Evolutionary conservation across 148 eudicot species (phyloP).

Genomic region (Rhododendron williamsianum): DNA sequence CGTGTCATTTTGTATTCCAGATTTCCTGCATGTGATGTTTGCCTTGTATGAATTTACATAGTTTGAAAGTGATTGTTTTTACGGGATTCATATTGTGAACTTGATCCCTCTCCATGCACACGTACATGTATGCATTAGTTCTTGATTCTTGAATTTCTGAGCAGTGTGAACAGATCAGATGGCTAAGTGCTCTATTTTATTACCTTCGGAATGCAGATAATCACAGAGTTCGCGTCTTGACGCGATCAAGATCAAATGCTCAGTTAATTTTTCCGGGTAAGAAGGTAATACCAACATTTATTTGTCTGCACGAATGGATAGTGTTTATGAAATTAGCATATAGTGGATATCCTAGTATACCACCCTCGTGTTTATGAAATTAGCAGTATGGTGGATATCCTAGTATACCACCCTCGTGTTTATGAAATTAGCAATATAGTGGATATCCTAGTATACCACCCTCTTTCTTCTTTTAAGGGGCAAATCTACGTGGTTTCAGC

Average conservation of each 20-base stretch:
- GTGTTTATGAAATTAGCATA: not conserved
- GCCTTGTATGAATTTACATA: not conserved
- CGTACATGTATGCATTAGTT: not conserved
- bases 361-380: not conserved
- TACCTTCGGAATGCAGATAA: slow-evolving; percentile 47
- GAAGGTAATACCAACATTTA: slow-evolving; percentile 67
- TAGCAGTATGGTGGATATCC: not conserved
- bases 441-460: not conserved
- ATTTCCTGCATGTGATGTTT: not conserved
- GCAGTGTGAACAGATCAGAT: not conserved
- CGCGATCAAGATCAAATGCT: slow-evolving; percentile 79
- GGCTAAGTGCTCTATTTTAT: slow-evolving; percentile 6
- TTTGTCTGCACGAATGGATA: not conserved
- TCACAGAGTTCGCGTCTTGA: slow-evolving; percentile 73
- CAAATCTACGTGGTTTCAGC: not conserved
- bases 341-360: not conserved
- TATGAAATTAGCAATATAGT: not conserved
- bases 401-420: not conserved
- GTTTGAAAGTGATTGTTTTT: not conserved
- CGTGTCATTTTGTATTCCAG: not conserved
- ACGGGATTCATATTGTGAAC: not conserved
- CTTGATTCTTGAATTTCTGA: not conserved
- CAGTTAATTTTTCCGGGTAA: slow-evolving; percentile 93
- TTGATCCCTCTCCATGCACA: not conserved
- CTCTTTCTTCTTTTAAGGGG: not conserved